Base-by-base conservation (phyloP, 306 rosid species). In the Medicago lupulina region DNA sequence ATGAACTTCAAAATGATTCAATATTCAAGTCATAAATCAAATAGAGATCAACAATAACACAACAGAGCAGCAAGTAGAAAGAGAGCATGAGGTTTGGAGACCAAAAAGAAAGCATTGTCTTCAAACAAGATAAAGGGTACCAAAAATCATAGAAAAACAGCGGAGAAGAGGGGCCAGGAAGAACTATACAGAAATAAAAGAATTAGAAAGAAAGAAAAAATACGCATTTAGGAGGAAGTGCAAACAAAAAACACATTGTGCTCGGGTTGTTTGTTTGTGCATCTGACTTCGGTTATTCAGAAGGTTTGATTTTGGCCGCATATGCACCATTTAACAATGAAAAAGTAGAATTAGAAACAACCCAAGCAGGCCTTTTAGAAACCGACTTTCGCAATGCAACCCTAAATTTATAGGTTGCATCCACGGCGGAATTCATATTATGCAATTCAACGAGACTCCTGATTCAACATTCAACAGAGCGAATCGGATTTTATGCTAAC, bases 251-350 rank as follows among this genome's bases (percentile, higher is more conserved):
- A 31, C 21, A 15, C 4, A 15, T 7, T 28, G 41, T 31, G 16
- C 34, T 25, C 12, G 65, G 17, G 40, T 14, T 28, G 7, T 15
- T 31, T 8, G 43, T 34, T 31, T 61, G 13, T 60, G 41, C 40
- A 61, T 36, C 41, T 61, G 44, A 61, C 67, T 61, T 61, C 21
- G 41, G 67, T 61, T 34, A 15, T 61, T 61, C 17, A n/a, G 44
- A n/a, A 61, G 19, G 67, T 34, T 31, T 36, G 66, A 61, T 61
- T 61, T 61, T 38, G 44, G 44, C 19, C 3, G 43, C n/a, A 15
- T 13, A 36, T 31, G 11, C 34, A 8, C 6, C 67, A 31, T 15
- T 61, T 61, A 61, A 61, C 18, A 14, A 31, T 2, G 47, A 9
- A 55, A 19, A 60, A 28, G 40, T 6, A 60, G 28, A 25, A 7